Evolutionary conservation across 2,329 filamentous ascomycete species (phyloP), one percentile per base, ranked within the genome.

Genomic region (Aspergillus tamarii): DNA sequence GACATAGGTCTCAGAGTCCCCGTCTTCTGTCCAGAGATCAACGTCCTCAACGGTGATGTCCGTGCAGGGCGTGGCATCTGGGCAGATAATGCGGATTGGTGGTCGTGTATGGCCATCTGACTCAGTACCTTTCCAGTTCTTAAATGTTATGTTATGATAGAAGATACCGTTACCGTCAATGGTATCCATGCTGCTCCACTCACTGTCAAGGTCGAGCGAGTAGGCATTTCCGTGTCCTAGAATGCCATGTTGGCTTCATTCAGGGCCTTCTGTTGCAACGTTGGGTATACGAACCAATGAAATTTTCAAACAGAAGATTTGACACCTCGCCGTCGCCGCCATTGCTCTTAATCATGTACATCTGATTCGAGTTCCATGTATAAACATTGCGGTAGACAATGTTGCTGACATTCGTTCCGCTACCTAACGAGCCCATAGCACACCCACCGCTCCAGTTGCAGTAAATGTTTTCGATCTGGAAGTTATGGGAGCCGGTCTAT

Each of bases 311-410:
- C 1, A 80, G 67, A 65, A 81, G 68, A 66, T 87, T 81, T 48
- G 79, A 78, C 11, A 88, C 81, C 4, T 76, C 79, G 19, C 86
- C 86, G 60, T 72, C 79, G 41, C 86, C 86, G 45, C 86, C 86
- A 68, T 87, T 84, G 53, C 81, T 84, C 74, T 88, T 89, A 78
- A 88, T 83, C 84, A 87, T 85, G 75, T 83, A 82, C 85, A 88
- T 87, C 70, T 88, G 84, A 78, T 88, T 88, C 11, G 82, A 83
- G 30, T 81, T 77, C 75, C 80, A 82, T 28, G 85, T 87, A 77
- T 88, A 88, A 64, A 87, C 72, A 69, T 87, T 86, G 67, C 78
- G 76, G 76, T 87, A 88, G 39, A 76, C 73, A 64, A 88, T 80
- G 62, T 84, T 75, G 48, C 81, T 82, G 69, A 87, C 83, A 64